These are phyloP conservation scores for Penicillium simplicissimum DNA, from an alignment of 495 filamentous ascomycete genomes.

Conservation along the genomic window DNA sequence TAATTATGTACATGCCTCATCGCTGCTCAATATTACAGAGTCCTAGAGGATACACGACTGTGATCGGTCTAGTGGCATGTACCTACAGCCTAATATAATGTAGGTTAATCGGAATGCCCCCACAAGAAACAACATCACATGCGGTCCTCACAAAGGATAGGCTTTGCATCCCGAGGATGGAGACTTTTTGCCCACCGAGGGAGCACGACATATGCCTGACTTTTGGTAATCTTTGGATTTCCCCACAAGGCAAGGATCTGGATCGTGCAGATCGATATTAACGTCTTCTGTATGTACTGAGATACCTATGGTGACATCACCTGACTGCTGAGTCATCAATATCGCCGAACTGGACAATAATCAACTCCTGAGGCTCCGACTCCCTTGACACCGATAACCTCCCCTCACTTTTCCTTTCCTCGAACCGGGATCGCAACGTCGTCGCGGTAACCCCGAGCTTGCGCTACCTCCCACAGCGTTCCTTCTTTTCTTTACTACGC, in stretches of 20 bases:
- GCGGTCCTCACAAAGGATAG: slow-evolving; percentile 1
- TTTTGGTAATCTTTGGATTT: neutral
- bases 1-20: no score
- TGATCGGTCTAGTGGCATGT: neutral
- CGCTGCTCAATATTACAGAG: neutral
- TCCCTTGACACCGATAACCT: slow-evolving; percentile 24
- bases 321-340: slow-evolving; percentile 31
- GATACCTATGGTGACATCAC: slow-evolving; percentile 25
- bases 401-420: slow-evolving; percentile 14
- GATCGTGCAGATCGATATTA: neutral
- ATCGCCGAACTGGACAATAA: slow-evolving; percentile 26
- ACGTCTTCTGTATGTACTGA: neutral
- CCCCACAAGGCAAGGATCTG: neutral
- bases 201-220: neutral
- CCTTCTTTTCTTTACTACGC: neutral
- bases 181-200: slow-evolving; percentile 3
- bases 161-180: slow-evolving; percentile 7
- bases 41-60: neutral
- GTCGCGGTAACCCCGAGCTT: slow-evolving; percentile 13
- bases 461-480: neutral
- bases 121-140: slow-evolving; percentile 15
- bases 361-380: slow-evolving; percentile 31
- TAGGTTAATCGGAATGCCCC: slow-evolving; percentile 2
- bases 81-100: no score
- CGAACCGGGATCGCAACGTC: slow-evolving; percentile 17